Evolutionary conservation across 495 filamentous ascomycete species (phyloP).

Genomic region (Thermothielavioides terrestris): DNA sequence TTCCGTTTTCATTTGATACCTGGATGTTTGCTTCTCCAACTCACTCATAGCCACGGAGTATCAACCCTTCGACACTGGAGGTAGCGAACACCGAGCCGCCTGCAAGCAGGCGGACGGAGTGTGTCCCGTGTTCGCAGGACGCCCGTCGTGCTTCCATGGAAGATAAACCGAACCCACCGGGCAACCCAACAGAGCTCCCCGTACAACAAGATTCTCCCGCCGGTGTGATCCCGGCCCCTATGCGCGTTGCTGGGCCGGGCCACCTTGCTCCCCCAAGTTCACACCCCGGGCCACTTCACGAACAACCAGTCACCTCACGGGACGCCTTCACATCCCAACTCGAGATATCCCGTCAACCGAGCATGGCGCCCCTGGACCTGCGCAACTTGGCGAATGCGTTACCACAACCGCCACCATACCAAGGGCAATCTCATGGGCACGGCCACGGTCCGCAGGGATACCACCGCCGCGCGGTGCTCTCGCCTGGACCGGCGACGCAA

Average conservation of each 20-base stretch:
- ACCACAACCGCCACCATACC: slow-evolving; percentile 31
- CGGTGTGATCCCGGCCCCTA: slow-evolving; percentile 12
- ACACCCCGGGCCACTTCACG: slow-evolving; percentile 23
- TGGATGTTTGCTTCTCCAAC: background rate
- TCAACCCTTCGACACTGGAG: too few species aligned
- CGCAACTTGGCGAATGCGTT: slow-evolving; percentile 31
- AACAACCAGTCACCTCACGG: slow-evolving; percentile 23
- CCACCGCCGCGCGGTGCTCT: slow-evolving; percentile 27
- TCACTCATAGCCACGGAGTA: too few species aligned
- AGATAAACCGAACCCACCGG: slow-evolving; percentile 29
- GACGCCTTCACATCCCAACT: slow-evolving; percentile 32
- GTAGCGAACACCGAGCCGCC: too few species aligned
- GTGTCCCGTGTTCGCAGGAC: background rate
- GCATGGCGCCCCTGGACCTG: slow-evolving; percentile 35
- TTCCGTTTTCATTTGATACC: background rate
- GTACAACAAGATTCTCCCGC: slow-evolving; percentile 17
- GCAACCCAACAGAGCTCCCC: slow-evolving; percentile 27
- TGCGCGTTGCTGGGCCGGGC: background rate
- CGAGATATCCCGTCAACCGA: slow-evolving; percentile 30
- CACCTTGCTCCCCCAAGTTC: background rate
- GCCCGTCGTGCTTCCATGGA: slow-evolving; percentile 26
- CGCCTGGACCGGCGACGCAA: too few species aligned
- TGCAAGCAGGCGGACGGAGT: background rate
- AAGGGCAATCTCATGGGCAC: slow-evolving; percentile 24
- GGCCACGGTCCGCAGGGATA: slow-evolving; percentile 32